phyloP scores from a whole-genome alignment of 805 yeast genomes.

The Yarrowia divulgata region DNA sequence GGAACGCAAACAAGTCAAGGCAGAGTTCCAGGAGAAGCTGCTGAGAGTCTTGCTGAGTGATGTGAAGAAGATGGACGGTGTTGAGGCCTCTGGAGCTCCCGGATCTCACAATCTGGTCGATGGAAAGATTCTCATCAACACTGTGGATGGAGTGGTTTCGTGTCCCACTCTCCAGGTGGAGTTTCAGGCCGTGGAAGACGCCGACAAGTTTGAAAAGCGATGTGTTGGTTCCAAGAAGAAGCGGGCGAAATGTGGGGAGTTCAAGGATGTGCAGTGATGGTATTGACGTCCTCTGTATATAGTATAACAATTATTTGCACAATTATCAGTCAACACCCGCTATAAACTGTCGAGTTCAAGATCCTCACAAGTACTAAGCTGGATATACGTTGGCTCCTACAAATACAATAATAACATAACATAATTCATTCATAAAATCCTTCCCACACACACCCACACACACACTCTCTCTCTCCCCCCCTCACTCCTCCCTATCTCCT shows the following conservation, averaged over 20 bases:
- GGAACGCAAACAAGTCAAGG: constrained; percentile 23
- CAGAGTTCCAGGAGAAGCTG: constrained; percentile 14
- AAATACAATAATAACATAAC: constrained; percentile 52
- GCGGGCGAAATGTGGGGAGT: constrained; percentile 57
- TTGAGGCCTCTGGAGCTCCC: not conserved
- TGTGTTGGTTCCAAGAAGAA: constrained; percentile 73
- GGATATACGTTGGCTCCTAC: not conserved
- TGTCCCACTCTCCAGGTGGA: constrained; percentile 51
- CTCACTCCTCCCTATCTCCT: not conserved
- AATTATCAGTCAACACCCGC: too few relatives aligned
- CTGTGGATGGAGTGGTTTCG: constrained; percentile 14
- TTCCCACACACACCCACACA: not conserved
- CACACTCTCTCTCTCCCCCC: not conserved
- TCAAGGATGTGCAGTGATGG: not conserved
- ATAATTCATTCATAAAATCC: constrained; percentile 1
- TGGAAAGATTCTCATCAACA: not conserved
- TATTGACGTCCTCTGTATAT: too few relatives aligned
- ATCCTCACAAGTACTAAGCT: too few relatives aligned
- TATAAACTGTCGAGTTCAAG: too few relatives aligned
- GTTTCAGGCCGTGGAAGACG: constrained; percentile 55
- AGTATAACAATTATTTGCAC: too few relatives aligned
- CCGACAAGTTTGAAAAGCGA: constrained; percentile 69
- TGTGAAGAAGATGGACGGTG: constrained; percentile 11
- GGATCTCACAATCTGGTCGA: not conserved
- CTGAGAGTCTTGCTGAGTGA: constrained; percentile 4